A percentile compares a stretch with the other conserved stretches of the same genome.
Evolutionary conservation across 148 eudicot genomes (phyloP).

Genomic region (Chenopodium formosanum): DNA sequence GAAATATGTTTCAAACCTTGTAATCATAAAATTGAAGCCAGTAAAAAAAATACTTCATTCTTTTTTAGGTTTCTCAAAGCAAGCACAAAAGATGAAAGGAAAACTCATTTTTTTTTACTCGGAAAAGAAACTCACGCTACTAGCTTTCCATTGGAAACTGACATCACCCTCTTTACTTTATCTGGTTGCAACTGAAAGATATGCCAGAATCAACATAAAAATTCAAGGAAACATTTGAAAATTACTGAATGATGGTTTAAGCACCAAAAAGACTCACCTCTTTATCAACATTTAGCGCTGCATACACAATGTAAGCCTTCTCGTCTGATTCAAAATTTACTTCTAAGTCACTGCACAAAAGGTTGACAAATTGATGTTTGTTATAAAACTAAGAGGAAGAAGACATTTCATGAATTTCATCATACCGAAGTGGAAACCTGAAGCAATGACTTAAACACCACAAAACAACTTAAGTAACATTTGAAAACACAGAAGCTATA

Average conservation of each 20-base stretch:
- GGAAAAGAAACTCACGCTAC: slow-evolving; percentile 52
- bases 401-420: not conserved
- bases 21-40: not conserved
- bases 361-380: not conserved
- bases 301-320: slow-evolving; percentile 61
- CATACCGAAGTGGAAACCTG: not conserved
- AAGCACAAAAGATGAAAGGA: not conserved
- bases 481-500: not conserved
- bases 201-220: not conserved
- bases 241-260: not conserved
- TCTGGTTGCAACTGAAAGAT: slow-evolving; percentile 77
- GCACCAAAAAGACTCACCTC: slow-evolving; percentile 49
- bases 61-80: not conserved
- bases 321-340: slow-evolving; percentile 68
- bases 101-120: not conserved
- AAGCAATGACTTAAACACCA: slow-evolving; percentile 7
- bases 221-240: not conserved
- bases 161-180: slow-evolving; percentile 83
- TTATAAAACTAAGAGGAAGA: not conserved
- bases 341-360: slow-evolving; percentile 68
- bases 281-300: slow-evolving; percentile 81
- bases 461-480: not conserved
- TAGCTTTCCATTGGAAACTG: slow-evolving; percentile 70
- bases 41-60: not conserved
- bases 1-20: not conserved